Evolutionary conservation across 2,329 filamentous ascomycete species (phyloP).

Genomic region (Colletotrichum higginsianum): DNA sequence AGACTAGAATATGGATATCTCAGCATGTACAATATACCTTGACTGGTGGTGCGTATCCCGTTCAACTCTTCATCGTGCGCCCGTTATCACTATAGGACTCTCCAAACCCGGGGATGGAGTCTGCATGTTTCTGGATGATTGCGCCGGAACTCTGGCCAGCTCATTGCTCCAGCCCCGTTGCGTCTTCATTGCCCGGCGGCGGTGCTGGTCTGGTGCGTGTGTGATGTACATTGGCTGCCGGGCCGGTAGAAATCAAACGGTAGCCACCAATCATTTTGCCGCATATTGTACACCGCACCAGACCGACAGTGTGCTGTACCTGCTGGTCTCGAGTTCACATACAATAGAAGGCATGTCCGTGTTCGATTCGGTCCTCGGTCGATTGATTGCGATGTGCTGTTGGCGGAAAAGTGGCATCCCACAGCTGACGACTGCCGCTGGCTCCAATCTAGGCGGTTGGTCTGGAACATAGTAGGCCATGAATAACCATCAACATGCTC

Average conservation of each 20-base stretch:
- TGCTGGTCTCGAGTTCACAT: not conserved
- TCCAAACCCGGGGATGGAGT: constrained; percentile 4
- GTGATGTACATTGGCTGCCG: constrained; percentile 32
- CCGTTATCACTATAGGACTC: too few relatives aligned
- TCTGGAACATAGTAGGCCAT: constrained; percentile 18
- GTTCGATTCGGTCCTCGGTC: not conserved
- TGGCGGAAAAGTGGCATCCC: not conserved
- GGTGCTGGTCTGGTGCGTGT: not conserved
- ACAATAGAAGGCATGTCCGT: not conserved
- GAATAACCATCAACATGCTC: not conserved
- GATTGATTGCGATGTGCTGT: not conserved
- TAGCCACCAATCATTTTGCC: constrained; percentile 14
- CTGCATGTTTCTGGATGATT: constrained; percentile 25
- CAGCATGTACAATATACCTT: too few relatives aligned
- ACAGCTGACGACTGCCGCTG: not conserved
- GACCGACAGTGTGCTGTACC: too few relatives aligned
- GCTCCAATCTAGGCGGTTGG: not conserved
- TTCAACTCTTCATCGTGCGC: too few relatives aligned
- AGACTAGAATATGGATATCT: too few relatives aligned
- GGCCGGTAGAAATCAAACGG: constrained; percentile 9
- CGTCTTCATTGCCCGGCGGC: not conserved
- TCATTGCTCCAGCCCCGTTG: constrained; percentile 10
- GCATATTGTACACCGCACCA: not conserved
- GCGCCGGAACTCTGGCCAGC: constrained; percentile 20
- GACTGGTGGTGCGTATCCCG: too few relatives aligned